phyloP scores from a whole-genome alignment of 148 eudicot genomes.

The Rhododendron ovatum region DNA sequence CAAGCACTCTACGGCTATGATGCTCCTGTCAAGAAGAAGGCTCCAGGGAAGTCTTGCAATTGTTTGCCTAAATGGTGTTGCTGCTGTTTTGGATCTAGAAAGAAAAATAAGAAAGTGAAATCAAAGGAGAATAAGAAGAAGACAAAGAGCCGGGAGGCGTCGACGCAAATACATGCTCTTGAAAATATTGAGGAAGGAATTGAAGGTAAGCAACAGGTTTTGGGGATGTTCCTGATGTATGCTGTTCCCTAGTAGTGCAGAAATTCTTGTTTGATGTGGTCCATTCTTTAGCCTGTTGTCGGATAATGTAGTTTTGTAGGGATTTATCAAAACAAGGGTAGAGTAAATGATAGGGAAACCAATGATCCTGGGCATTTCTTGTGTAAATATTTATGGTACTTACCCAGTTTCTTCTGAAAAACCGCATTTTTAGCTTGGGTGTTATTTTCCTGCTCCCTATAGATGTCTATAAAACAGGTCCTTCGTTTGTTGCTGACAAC shows the following conservation, averaged over 20 bases:
- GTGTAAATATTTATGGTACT: neutral
- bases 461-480: neutral
- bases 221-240: neutral
- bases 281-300: neutral
- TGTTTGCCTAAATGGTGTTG: constrained; percentile 76
- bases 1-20: constrained; percentile 80
- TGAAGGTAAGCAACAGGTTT: constrained; percentile 54
- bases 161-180: constrained; percentile 85
- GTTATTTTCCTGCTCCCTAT: neutral
- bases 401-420: neutral
- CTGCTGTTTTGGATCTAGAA: constrained; percentile 51
- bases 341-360: neutral
- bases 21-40: constrained; percentile 69
- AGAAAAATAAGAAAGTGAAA: constrained; percentile 59
- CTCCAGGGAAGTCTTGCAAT: constrained; percentile 67
- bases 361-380: neutral
- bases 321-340: neutral
- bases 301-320: neutral
- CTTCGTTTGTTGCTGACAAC: neutral
- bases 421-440: no score
- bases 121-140: constrained; percentile 62
- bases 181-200: constrained; percentile 97
- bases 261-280: neutral
- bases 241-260: neutral
- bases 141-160: constrained; percentile 55